phyloP scores from a whole-genome alignment of 352 stramenopile species.

The Elongisporangium prolatum region DNA sequence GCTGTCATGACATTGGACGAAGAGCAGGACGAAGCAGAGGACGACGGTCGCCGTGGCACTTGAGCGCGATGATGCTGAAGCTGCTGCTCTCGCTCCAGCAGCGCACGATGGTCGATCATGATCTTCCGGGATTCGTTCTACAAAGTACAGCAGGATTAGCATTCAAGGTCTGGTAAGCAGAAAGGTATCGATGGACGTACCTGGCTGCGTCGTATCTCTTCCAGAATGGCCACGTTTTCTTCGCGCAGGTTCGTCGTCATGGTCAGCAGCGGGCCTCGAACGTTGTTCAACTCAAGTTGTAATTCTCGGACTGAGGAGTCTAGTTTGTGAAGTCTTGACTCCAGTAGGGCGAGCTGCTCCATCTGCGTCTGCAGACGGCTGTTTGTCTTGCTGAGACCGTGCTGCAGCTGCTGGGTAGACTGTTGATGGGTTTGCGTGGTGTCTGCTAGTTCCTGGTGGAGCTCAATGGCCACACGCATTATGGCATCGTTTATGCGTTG shows the following conservation, averaged over 20 bases:
- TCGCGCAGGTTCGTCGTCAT: constrained; percentile 54
- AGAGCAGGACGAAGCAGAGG: constrained; percentile 12
- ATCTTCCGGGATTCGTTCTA: constrained; percentile 61
- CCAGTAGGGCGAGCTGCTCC: constrained; percentile 31
- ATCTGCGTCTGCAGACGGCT: constrained; percentile 28
- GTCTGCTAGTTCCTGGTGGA: constrained; percentile 23
- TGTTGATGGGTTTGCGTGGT: constrained; percentile 12
- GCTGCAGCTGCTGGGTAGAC: constrained; percentile 18
- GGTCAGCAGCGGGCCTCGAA: constrained; percentile 56
- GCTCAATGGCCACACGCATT: constrained; percentile 14
- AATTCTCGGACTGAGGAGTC: constrained; percentile 20
- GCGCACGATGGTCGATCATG: constrained; percentile 59
- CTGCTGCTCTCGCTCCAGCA: constrained; percentile 42
- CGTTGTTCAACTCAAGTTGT: constrained; percentile 28
- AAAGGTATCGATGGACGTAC: constrained; percentile 8
- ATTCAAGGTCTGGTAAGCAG: neutral
- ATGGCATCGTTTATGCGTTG: constrained; percentile 31
- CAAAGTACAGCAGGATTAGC: neutral
- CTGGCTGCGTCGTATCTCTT: constrained; percentile 65
- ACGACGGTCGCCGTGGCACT: constrained; percentile 27
- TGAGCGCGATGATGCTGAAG: constrained; percentile 5
- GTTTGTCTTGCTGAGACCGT: constrained; percentile 25
- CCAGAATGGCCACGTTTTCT: constrained; percentile 61
- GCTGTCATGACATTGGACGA: neutral
- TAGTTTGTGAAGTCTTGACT: constrained; percentile 22